Percentiles rank a stretch among this genome's conserved stretches.
Evolutionary conservation across 306 rosid genomes (phyloP).

Genomic region (Cicer chorassanicum): DNA sequence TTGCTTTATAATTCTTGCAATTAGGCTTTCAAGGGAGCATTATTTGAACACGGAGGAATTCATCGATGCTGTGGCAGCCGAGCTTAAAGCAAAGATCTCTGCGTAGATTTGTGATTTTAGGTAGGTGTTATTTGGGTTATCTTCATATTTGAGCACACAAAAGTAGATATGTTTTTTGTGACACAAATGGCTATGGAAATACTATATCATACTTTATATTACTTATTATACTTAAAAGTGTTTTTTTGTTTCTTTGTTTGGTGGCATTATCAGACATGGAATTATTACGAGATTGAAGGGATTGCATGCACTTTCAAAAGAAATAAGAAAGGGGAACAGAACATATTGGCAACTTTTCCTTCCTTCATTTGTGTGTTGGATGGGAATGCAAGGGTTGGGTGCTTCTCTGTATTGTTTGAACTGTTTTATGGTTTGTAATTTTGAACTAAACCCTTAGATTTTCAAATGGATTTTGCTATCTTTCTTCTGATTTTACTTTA

Average conservation of each 20-base stretch:
- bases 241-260: constrained; percentile 16
- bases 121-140: constrained; percentile 21
- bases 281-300: constrained; percentile 4
- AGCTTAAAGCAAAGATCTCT: constrained; percentile 64
- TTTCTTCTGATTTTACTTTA: constrained; percentile 22
- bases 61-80: constrained; percentile 87
- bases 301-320: constrained; percentile 26
- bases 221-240: neutral
- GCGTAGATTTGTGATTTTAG: constrained; percentile 50
- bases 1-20: constrained; percentile 26
- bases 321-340: constrained; percentile 44
- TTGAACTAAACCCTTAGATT: constrained; percentile 12
- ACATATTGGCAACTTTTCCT: constrained; percentile 37
- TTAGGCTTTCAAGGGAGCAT: constrained; percentile 77
- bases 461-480: constrained; percentile 36
- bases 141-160: constrained; percentile 15
- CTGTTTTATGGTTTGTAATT: constrained; percentile 40
- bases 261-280: constrained; percentile 39
- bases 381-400: constrained; percentile 42
- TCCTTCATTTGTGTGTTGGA: constrained; percentile 35
- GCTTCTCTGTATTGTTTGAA: constrained; percentile 42
- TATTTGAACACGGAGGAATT: constrained; percentile 93
- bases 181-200: constrained; percentile 6
- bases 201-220: neutral
- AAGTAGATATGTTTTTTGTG: neutral